Evolutionary conservation across 2,329 filamentous ascomycete species (phyloP), one percentile per base, ranked within the genome.

Genomic region (Venturia asperata): DNA sequence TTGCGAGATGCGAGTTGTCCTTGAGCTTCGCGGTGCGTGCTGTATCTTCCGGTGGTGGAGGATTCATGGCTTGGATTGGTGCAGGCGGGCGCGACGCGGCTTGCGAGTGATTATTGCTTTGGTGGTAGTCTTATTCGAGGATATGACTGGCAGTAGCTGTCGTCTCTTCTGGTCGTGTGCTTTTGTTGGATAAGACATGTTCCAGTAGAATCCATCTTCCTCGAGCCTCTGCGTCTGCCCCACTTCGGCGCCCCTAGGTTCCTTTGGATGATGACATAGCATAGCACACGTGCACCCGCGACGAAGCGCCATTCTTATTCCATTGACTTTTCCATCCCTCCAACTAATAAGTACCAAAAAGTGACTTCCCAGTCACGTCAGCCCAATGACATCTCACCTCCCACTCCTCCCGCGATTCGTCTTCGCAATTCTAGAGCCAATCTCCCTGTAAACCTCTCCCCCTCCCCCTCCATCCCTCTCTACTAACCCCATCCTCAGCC

Each of bases 371-470:
- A 56, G 19, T 37, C 52, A 58, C 5, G 37, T 5, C 15, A 37
- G 24, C 10, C 34, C 37, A 30, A 70, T 70, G 69, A 66, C 68
- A 7, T 63, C 67, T 6, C 41, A 45, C 42, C 66, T 70, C 24
- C 68, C 69, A 17, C 15, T 62, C 0, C 27, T 68, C 15, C 69
- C 69, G 1, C 55, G 63, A 7, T n/a, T 67, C 7, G 66, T 69
- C 27, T 70, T 70, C 52, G 68, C 67, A 1, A 64, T 68, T 45
- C 60, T 70, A 17, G 69, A 70, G 62, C 69, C 69, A 9, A 64
- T 69, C 43, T 70, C 69, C 1, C 64, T 69, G 68, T 70, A 64
- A 30, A 67, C 30, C 21, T 10, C 10, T 37, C n/a, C n/a, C 19
- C 21, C 15, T 42, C 21, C 19, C 41, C 58, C 34, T 21, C 30